A percentile compares a stretch with the other conserved stretches of the same genome.
These are phyloP conservation scores for Geotrichum candidum DNA, from an alignment of 1,139 yeast genomes.

Conservation along the genomic window DNA sequence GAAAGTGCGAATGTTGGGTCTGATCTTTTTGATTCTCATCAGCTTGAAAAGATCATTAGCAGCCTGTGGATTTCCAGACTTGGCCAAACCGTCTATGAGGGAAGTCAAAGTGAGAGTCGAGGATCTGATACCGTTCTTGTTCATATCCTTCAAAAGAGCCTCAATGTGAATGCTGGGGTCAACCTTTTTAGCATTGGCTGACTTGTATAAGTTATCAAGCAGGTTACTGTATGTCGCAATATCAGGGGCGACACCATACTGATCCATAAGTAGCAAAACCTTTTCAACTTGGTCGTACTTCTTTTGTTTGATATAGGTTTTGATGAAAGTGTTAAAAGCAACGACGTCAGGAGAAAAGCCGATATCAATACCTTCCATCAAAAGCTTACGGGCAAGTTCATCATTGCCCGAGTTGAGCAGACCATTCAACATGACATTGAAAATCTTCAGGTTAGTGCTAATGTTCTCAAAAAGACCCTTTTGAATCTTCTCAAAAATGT, in stretches of 20 bases:
- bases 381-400: slow-evolving; percentile 29
- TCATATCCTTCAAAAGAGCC: slow-evolving; percentile 43
- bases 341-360: slow-evolving; percentile 35
- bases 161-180: slow-evolving; percentile 41
- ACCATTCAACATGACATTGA: slow-evolving; percentile 35
- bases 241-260: slow-evolving; percentile 48
- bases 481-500: slow-evolving; percentile 26
- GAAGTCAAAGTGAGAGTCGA: slow-evolving; percentile 50
- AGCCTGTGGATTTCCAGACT: slow-evolving; percentile 43
- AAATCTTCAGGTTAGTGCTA: slow-evolving; percentile 28
- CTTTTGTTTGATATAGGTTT: slow-evolving; percentile 30
- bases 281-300: slow-evolving; percentile 35
- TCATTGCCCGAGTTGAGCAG: slow-evolving; percentile 27
- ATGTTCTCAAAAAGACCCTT: slow-evolving; percentile 21
- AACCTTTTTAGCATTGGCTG: slow-evolving; percentile 41
- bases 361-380: slow-evolving; percentile 31
- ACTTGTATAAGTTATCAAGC: slow-evolving; percentile 51
- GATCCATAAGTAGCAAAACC: slow-evolving; percentile 36
- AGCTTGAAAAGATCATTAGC: slow-evolving; percentile 49
- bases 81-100: slow-evolving; percentile 52
- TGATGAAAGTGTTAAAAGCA: slow-evolving; percentile 41
- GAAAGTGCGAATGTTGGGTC: slow-evolving; percentile 41
- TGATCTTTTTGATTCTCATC: slow-evolving; percentile 36
- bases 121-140: slow-evolving; percentile 39
- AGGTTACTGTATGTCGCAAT: slow-evolving; percentile 62